phyloP scores from a whole-genome alignment of 192 early-diverging fungal genomes.

The Podila clonocystis region DNA sequence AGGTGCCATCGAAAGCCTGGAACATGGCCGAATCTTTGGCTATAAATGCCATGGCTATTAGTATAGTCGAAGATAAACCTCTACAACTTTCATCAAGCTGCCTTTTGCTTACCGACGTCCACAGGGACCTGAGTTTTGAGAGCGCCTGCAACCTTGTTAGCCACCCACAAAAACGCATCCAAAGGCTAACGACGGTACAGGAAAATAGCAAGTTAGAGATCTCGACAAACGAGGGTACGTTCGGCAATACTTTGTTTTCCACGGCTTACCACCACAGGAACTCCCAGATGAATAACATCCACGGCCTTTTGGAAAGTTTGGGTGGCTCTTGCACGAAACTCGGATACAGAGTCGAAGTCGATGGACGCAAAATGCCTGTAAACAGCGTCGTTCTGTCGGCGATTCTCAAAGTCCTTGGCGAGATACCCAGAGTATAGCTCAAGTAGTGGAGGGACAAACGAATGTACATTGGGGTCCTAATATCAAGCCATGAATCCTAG shows the following conservation, averaged over 20 bases:
- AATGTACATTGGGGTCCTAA: slow-evolving; percentile 23
- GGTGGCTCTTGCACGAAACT: slow-evolving; percentile 16
- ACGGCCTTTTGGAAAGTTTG: slow-evolving; percentile 34
- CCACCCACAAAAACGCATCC: slow-evolving; percentile 40
- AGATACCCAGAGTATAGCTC: slow-evolving; percentile 33
- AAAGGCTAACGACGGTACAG: slow-evolving; percentile 10
- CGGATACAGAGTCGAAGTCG: slow-evolving; percentile 32
- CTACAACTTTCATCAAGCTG: not conserved
- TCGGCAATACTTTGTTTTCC: not conserved
- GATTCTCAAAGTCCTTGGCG: slow-evolving; percentile 23
- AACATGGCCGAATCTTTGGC: slow-evolving; percentile 23
- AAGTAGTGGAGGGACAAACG: slow-evolving; percentile 23
- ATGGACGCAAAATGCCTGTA: slow-evolving; percentile 35
- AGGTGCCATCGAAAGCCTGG: slow-evolving; percentile 24
- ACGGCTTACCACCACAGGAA: slow-evolving; percentile 21
- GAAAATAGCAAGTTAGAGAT: too few species aligned
- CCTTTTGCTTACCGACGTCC: not conserved
- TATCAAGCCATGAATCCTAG: too few species aligned
- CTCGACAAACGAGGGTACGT: too few species aligned
- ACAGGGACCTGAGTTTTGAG: slow-evolving; percentile 10
- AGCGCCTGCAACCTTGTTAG: slow-evolving; percentile 22
- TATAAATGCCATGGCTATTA: not conserved
- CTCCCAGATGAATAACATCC: slow-evolving; percentile 43
- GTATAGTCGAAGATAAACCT: not conserved
- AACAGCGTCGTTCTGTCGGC: slow-evolving; percentile 14